Base-by-base conservation (phyloP, 2,329 filamentous ascomycete species). In the Orbilia quercus region DNA sequence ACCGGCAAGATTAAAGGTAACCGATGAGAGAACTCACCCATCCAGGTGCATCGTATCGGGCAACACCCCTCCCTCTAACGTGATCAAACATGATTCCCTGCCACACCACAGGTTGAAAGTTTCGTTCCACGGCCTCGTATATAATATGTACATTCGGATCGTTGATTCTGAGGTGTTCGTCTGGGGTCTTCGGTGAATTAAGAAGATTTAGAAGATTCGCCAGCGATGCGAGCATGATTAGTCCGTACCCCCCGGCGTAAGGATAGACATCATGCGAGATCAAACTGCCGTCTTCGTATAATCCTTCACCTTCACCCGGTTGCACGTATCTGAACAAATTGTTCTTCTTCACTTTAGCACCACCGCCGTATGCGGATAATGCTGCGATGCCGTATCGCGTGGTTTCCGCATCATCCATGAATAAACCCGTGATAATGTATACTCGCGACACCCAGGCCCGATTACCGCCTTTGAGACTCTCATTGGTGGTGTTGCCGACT, bases 201-300 rank as follows among this genome's bases (percentile, higher is more conserved):
- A 72, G 11, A 1, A 72, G 23, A 40, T 53, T 54, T 0, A 72
- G 42, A 2, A 72, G 28, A 11, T n/a, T n/a, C 4, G 53, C 51
- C 2, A 72, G 3, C 1, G 59, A 65, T 0, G 34, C 28, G 11
- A 72, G 25, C 67, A 72, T 72, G 7, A 40, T 23, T 7, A 72
- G 28, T 2, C 67, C 67, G 38, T 72, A 72, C 5, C 67, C 74
- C 1, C 74, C 74, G 20, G 74, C 69, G 25, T 75, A 75, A 0
- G 69, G 50, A 44, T 75, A 75, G 2, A 75, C 59, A 36, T 74
- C 51, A 48, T 75, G 74, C 18, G 69, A 70, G 1, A 75, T 59
- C 16, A 73, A 42, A 59, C 69, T 75, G 0, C 74, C 74, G 31
- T 75, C 74, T 38, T 59, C 28, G 34, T 72, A 72, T 11, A 72